phyloP scores from a whole-genome alignment of 805 yeast genomes.

The Kuraishia capsulata region DNA sequence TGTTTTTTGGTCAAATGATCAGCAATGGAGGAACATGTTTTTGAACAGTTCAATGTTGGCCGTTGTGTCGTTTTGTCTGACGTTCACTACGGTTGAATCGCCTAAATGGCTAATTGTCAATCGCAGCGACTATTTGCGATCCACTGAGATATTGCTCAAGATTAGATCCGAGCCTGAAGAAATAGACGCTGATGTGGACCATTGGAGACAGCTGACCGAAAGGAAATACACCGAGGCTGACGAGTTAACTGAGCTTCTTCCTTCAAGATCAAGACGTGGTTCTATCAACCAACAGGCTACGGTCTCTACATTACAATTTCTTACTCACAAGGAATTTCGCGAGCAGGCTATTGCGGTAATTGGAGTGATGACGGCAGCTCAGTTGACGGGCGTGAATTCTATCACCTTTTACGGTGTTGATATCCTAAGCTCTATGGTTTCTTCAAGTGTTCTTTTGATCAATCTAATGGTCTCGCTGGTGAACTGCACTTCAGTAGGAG shows the following conservation, averaged over 20 bases:
- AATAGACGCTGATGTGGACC: slow-evolving; percentile 5
- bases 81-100: slow-evolving; percentile 28
- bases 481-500: slow-evolving; percentile 3
- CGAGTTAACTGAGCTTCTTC: slow-evolving; percentile 3
- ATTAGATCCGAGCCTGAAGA: slow-evolving; percentile 3
- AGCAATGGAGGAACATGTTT: slow-evolving; percentile 29
- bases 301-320: slow-evolving; percentile 12
- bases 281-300: slow-evolving; percentile 20
- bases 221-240: neutral
- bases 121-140: slow-evolving; percentile 19
- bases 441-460: slow-evolving; percentile 20
- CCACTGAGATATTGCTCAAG: slow-evolving; percentile 18
- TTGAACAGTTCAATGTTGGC: slow-evolving; percentile 18
- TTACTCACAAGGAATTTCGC: slow-evolving; percentile 14
- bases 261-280: slow-evolving; percentile 15
- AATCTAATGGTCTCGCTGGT: slow-evolving; percentile 4
- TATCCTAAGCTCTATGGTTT: slow-evolving; percentile 27
- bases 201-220: slow-evolving; percentile 4
- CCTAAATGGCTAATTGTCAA: slow-evolving; percentile 32
- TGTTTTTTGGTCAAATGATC: slow-evolving; percentile 23
- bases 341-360: slow-evolving; percentile 17
- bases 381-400: slow-evolving; percentile 34
- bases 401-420: slow-evolving; percentile 33
- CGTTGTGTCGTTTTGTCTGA: slow-evolving; percentile 18
- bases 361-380: slow-evolving; percentile 30